Evolutionary conservation across 805 yeast species (phyloP).

Genomic region (Suhomyces vadensis): DNA sequence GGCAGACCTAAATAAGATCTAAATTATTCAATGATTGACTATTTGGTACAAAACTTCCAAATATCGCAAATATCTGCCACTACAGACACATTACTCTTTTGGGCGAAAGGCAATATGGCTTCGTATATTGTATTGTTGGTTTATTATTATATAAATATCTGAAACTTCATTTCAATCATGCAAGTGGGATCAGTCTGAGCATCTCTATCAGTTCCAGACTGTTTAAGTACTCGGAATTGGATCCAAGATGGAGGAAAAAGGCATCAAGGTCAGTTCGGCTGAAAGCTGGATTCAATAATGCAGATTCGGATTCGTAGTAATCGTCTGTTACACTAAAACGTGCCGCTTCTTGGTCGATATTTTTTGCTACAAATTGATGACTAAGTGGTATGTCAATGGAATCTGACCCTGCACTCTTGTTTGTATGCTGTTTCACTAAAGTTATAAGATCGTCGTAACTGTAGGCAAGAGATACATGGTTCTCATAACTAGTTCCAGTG

Average conservation of each 20-base stretch:
- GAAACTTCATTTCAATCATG: too few species aligned
- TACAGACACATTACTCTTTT: too few species aligned
- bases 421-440: slow-evolving; percentile 16
- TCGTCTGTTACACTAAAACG: slow-evolving; percentile 18
- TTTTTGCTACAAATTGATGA: slow-evolving; percentile 26
- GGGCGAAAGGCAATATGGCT: too few species aligned
- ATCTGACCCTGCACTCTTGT: slow-evolving; percentile 9
- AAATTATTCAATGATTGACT: too few species aligned
- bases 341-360: slow-evolving; percentile 21
- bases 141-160: too few species aligned
- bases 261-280: slow-evolving; percentile 22
- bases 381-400: slow-evolving; percentile 26
- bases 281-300: slow-evolving; percentile 4
- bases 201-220: slow-evolving; percentile 6
- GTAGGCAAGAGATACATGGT: slow-evolving; percentile 14
- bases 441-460: slow-evolving; percentile 23
- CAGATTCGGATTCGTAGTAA: slow-evolving; percentile 5
- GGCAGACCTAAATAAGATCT: too few species aligned
- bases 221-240: slow-evolving; percentile 12
- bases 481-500: slow-evolving; percentile 16
- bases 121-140: too few species aligned
- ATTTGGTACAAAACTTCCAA: too few species aligned
- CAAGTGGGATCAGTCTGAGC: slow-evolving; percentile 9
- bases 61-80: too few species aligned
- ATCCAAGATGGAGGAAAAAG: slow-evolving; percentile 21